Evolutionary conservation across 1,139 yeast species (phyloP), one percentile per base, ranked within the genome.

Genomic region (Suhomyces bokatorum): DNA sequence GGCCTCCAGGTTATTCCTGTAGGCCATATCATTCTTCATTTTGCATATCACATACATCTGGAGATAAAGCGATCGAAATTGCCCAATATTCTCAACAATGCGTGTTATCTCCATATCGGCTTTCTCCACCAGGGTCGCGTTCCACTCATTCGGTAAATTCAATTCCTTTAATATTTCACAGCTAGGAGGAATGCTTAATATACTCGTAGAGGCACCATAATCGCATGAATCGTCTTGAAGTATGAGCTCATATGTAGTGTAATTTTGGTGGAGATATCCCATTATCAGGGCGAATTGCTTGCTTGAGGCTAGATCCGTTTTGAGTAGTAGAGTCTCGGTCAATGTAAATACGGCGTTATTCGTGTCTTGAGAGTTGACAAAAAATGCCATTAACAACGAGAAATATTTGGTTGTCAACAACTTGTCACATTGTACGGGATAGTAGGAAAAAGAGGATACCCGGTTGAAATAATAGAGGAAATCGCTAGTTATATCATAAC

Each of bases 291-390:
- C 28, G 22, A 51, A 50, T 11, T 33, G 29, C 7, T 24, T 11
- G 16, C 15, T 32, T 10, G 32, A 15, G 13, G 37, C 46, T 30
- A 51, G 26, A 26, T 51, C 43, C 2, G 46, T 34, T 16, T 40
- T 40, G 6, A 42, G 14, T 20, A 40, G 16, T 2, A 51, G 37
- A 4, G 42, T 40, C 11, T 35, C 28, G 2, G 55, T 50, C 6
- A 50, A 29, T 8, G 46, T 35, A 13, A 46, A 38, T 28, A 51
- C 31, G 11, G 40, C 42, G 5, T 33, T 16, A 26, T 49, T 51
- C 8, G 11, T 6, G 5, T 13, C 20, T 1, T 7, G 20, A 2
- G 36, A 22, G 17, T 48, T 51, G 15, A 36, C 26, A 37, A 51
- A 51, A 33, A 50, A 51, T 3, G 39, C 16, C 9, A 44, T 32